A percentile compares a stretch with the other conserved stretches of the same genome.
Evolutionary conservation across 306 rosid genomes (phyloP).

Genomic region (Trifolium pratense): DNA sequence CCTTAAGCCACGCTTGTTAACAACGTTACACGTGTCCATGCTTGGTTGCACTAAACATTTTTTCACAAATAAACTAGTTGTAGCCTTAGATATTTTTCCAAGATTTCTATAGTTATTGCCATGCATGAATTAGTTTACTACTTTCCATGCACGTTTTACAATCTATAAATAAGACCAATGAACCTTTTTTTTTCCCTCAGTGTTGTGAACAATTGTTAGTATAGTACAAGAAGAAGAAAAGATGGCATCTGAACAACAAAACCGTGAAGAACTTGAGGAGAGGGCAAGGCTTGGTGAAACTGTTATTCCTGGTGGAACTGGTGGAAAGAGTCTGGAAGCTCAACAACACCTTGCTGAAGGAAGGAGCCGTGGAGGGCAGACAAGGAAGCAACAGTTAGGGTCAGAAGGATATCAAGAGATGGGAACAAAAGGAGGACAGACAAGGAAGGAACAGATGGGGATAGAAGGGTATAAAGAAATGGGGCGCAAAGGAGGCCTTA

Average conservation of each 20-base stretch:
- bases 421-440: conserved; percentile 68
- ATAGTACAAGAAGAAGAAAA: conserved; percentile 19
- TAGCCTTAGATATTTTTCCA: no score
- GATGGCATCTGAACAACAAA: conserved; percentile 62
- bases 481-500: conserved; percentile 77
- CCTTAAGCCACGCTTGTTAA: conserved; percentile 31
- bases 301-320: conserved; percentile 81
- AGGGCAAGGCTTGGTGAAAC: conserved; percentile 75
- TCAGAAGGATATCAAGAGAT: conserved; percentile 63
- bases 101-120: no score
- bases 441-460: conserved; percentile 69
- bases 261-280: conserved; percentile 58
- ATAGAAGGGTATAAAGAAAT: conserved; percentile 61
- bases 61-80: no score
- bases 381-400: conserved; percentile 71
- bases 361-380: conserved; percentile 70
- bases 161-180: conserved; percentile 33
- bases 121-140: conserved; percentile 6
- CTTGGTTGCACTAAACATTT: not conserved
- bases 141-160: conserved; percentile 29
- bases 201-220: not conserved
- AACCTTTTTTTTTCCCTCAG: conserved; percentile 5
- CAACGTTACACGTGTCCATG: conserved; percentile 22
- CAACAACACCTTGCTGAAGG: conserved; percentile 87
- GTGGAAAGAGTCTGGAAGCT: conserved; percentile 80